These are phyloP conservation scores for Gliomastix tumulicola DNA, from an alignment of 2,329 filamentous ascomycete genomes.

Conservation along the genomic window DNA sequence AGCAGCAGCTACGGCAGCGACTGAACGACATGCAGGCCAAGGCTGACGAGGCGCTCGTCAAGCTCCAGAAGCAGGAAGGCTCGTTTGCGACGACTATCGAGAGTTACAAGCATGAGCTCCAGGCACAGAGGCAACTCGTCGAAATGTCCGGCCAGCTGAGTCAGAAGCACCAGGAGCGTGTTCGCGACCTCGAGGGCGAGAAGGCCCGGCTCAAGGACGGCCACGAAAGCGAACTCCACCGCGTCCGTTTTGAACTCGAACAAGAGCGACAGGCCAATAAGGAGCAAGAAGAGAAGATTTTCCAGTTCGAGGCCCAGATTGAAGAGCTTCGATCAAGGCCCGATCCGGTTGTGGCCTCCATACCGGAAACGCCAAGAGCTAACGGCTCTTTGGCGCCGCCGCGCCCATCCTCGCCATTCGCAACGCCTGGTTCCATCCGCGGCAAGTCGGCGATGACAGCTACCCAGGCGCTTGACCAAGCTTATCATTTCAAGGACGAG, in stretches of 20 bases:
- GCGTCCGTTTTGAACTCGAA: slow-evolving; percentile 50
- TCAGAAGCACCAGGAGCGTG: slow-evolving; percentile 61
- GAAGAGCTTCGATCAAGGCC: slow-evolving; percentile 44
- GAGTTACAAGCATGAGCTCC: slow-evolving; percentile 79
- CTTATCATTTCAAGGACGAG: slow-evolving; percentile 63
- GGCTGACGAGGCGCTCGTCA: slow-evolving; percentile 74
- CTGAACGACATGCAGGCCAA: slow-evolving; percentile 81
- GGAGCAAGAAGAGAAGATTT: slow-evolving; percentile 39
- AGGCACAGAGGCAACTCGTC: slow-evolving; percentile 72
- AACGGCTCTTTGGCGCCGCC: slow-evolving; percentile 44
- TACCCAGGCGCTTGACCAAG: slow-evolving; percentile 57
- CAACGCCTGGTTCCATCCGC: slow-evolving; percentile 51
- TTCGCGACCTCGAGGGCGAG: slow-evolving; percentile 63
- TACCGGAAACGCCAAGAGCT: slow-evolving; percentile 53
- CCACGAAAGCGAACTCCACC: slow-evolving; percentile 52
- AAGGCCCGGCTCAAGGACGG: slow-evolving; percentile 55
- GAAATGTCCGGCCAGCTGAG: slow-evolving; percentile 75
- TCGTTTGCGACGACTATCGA: slow-evolving; percentile 76
- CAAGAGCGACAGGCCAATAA: slow-evolving; percentile 39
- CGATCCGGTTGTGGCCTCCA: slow-evolving; percentile 32
- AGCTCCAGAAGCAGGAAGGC: slow-evolving; percentile 81
- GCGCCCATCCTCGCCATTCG: slow-evolving; percentile 54
- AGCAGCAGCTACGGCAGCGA: slow-evolving; percentile 72
- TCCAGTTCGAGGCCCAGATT: slow-evolving; percentile 44
- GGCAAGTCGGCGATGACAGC: slow-evolving; percentile 49